Evolutionary conservation across 2,329 filamentous ascomycete genomes (phyloP), one percentile per base, ranked within the genome.

Genomic region (Aureobasidium sp.): DNA sequence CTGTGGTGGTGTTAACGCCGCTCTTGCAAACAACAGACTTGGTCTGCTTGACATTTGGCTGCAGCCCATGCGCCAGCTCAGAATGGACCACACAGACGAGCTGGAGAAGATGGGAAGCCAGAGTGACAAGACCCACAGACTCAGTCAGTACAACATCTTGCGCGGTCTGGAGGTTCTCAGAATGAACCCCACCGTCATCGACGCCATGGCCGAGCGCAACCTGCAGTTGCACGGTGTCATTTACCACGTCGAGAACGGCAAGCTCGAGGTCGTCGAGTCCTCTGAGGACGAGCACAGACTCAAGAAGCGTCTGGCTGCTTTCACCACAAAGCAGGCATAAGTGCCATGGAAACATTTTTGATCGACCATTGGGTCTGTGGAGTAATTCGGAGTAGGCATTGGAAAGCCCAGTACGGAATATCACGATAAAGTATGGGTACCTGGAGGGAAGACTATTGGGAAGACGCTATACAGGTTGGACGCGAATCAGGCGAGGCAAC

Each of bases 101-200:
- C 74, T 86, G 57, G 76, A 80, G 65, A 74, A 73, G 41, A 70
- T 85, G 51, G 63, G 67, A 36, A 66, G 72, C 43, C 71, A 72
- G 41, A 76, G 80, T 59, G 79, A 81, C 53, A 81, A 83, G 53
- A 80, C 80, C 1, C 74, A 82, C 12, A 84, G 84, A 67, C 76
- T 96, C 65, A 87, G 87, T 5, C 88, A 93, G 78, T 76, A 92
- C 69, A 94, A 94, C 72, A 88, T 95, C 20, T 79, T 85, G 67
- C 79, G 82, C 37, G 87, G 88, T 27, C 79, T 93, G 63, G 79
- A 85, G 67, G 82, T 84, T 24, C 75, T 94, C 63, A 83, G 87
- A 78, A 80, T 84, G 71, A 92, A 91, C 74, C 78, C 81, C 55
- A 82, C 83, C 27, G 82, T 95, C 34, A 81, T 86, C 69, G 86